Evolutionary conservation across 306 rosid genomes (phyloP).

Genomic region (Quercus dentata): DNA sequence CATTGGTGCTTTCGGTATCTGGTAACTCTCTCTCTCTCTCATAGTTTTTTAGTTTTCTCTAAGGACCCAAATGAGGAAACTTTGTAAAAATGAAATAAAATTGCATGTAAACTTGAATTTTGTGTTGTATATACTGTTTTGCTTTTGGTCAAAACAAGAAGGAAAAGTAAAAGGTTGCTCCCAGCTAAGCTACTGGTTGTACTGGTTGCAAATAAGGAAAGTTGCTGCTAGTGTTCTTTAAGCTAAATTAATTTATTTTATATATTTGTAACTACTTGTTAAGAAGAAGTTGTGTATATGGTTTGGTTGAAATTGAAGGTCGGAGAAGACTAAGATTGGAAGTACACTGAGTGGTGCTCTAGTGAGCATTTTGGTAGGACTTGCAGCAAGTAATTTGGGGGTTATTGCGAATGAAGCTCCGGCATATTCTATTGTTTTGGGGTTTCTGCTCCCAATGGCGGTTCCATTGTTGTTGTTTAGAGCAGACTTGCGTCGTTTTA

Average conservation of each 20-base stretch:
- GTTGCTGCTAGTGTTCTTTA: neutral
- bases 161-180: neutral
- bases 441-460: slow-evolving; percentile 58
- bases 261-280: neutral
- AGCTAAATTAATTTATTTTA: neutral
- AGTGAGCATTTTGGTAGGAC: slow-evolving; percentile 61
- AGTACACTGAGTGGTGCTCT: slow-evolving; percentile 67
- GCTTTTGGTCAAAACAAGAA: neutral
- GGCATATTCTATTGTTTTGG: slow-evolving; percentile 51
- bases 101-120: neutral
- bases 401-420: slow-evolving; percentile 50
- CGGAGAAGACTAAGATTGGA: slow-evolving; percentile 72
- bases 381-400: slow-evolving; percentile 68
- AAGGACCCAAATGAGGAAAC: neutral
- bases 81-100: neutral
- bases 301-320: slow-evolving; percentile 25
- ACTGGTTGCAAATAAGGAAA: neutral
- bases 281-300: neutral
- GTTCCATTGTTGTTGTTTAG: slow-evolving; percentile 65
- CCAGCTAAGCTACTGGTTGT: neutral
- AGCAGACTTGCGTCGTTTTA: slow-evolving; percentile 70
- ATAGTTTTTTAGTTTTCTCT: neutral
- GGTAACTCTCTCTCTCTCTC: slow-evolving; percentile 26
- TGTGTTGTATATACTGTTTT: neutral
- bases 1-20: slow-evolving; percentile 63